phyloP scores from a whole-genome alignment of 1,284 basidiomycete genomes.

The Apiotrichum gracile region DNA sequence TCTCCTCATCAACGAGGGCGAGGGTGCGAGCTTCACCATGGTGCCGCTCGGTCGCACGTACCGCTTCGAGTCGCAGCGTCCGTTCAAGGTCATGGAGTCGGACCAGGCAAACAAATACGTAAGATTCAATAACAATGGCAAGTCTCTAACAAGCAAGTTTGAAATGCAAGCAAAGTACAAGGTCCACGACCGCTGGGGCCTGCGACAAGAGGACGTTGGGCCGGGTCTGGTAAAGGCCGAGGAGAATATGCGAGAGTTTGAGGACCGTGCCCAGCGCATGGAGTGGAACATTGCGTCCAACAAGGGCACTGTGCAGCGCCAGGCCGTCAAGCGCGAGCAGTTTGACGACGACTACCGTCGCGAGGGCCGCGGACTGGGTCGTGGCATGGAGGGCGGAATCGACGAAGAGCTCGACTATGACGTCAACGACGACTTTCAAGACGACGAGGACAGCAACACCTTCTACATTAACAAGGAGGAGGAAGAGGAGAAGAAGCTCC shows the following conservation, averaged over 20 bases:
- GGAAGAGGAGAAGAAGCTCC: constrained; percentile 37
- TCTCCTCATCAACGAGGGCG: constrained; percentile 36
- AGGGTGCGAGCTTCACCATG: constrained; percentile 31
- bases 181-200: constrained; percentile 39
- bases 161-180: constrained; percentile 39
- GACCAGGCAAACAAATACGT: constrained; percentile 43
- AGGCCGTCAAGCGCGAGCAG: constrained; percentile 3
- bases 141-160: constrained; percentile 22
- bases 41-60: constrained; percentile 40
- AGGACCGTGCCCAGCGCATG: constrained; percentile 26
- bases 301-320: constrained; percentile 13
- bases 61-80: constrained; percentile 37
- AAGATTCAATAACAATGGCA: background rate
- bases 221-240: constrained; percentile 13
- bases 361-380: constrained; percentile 30
- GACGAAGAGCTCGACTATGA: constrained; percentile 45
- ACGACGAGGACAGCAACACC: constrained; percentile 43
- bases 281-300: constrained; percentile 22
- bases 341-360: constrained; percentile 29
- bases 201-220: constrained; percentile 23
- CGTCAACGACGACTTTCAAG: constrained; percentile 41
- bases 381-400: constrained; percentile 38
- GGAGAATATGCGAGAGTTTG: constrained; percentile 6
- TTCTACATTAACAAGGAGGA: constrained; percentile 41
- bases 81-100: constrained; percentile 39